Evolutionary conservation across 345 rosid species (phyloP).

Genomic region (Pugionium cornutum): DNA sequence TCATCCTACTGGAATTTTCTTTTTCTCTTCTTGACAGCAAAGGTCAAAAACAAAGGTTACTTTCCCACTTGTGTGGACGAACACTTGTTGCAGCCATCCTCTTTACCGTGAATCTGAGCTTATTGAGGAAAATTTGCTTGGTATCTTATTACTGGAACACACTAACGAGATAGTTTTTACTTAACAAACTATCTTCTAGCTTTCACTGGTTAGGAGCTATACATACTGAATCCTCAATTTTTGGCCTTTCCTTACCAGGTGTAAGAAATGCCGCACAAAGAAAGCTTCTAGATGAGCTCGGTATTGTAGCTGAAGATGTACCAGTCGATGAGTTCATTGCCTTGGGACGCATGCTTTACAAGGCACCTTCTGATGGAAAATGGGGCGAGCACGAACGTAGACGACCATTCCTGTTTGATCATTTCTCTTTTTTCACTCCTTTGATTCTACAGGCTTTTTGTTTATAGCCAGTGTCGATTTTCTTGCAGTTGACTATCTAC

Average conservation of each 20-base stretch:
- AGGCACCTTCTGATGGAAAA: slow-evolving; percentile 68
- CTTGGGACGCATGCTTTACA: no score
- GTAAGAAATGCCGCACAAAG: slow-evolving; percentile 97
- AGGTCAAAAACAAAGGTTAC: slow-evolving; percentile 94
- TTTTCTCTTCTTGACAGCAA: slow-evolving; percentile 56
- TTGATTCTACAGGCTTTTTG: slow-evolving; percentile 10
- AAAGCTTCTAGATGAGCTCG: slow-evolving; percentile 91
- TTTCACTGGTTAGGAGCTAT: slow-evolving; percentile 2
- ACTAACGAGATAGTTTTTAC: neutral
- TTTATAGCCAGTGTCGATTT: neutral
- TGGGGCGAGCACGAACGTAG: slow-evolving; percentile 99
- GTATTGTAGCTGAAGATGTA: slow-evolving; percentile 79
- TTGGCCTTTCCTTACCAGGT: slow-evolving; percentile 47
- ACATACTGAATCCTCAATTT: neutral
- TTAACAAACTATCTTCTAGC: neutral
- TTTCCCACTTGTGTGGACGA: slow-evolving; percentile 27
- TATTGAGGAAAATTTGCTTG: slow-evolving; percentile 63
- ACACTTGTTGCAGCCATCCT: no score
- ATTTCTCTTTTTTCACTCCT: slow-evolving; percentile 1
- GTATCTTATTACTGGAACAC: slow-evolving; percentile 39
- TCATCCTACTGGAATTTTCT: neutral
- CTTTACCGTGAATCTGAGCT: slow-evolving; percentile 51
- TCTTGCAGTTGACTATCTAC: slow-evolving; percentile 83
- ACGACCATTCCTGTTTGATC: slow-evolving; percentile 3
- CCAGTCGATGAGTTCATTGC: slow-evolving; percentile 73